Base-by-base conservation (phyloP, 176 grass and related monocot species). In the Zea luxurians region DNA sequence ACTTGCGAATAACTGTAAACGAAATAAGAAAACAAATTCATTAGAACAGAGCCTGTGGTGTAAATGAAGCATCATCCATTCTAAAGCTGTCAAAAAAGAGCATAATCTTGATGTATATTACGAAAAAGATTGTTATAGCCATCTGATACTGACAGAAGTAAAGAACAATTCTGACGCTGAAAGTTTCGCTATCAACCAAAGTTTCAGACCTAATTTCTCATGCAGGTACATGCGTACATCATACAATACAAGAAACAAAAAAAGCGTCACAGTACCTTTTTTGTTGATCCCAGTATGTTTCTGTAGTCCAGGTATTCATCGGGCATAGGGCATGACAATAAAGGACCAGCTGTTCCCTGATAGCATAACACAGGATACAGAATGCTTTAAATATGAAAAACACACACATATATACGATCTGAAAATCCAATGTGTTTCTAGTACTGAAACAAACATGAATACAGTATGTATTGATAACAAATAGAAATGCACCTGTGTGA, bases 301-400 rank as follows among this genome's bases (percentile, higher is more conserved):
- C 80, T 83, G 78, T 92, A 98, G 74, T 94, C 95, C 48, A 94
- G 80, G 75, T 76, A 85, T 89, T 88, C 89, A 88, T 98, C 95
- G 60, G 95, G 89, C 73, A 86, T 92, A 13, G 95, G 70, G 35
- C 87, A 98, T 41, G 88, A 88, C 55, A 74, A 78, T 66, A 90
- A 50, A 65, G 77, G 21, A 87, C 70, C 78, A 76, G 66, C 86
- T 84, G 85, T 80, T 84, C 80, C 95, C 95, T 98, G 80, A 62
- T 45, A 88, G 65, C 43, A 13, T 13, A 82, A 75, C 71, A 61
- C 17, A 76, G 36, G 37, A 46, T 44, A 87, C 13, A 1, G 45
- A 88, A 75, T 50, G 10, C 66, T 70, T 87, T 68, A 44, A 74
- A 41, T 40, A 79, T 16, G 54, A 62, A 34, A 81, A 62, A 62